Conservation (phyloP, 129 eudicot genomes). For the Tagetes patula region DNA sequence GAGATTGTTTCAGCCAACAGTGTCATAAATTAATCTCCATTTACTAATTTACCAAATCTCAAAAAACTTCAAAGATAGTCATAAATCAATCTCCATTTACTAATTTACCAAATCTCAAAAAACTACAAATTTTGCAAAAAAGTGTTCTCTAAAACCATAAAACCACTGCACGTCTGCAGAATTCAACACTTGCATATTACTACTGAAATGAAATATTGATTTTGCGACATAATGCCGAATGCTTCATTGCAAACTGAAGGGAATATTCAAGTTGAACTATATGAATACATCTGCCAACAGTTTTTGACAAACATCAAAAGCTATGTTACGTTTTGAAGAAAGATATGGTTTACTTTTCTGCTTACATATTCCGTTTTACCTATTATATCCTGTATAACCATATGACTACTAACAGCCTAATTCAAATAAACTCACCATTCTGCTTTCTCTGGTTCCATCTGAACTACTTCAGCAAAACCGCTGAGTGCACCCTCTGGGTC, state of each 20-base stretch:
- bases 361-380: not conserved
- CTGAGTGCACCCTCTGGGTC: constrained; percentile 94
- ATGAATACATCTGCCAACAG: not conserved
- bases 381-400: not conserved
- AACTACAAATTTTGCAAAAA: not conserved
- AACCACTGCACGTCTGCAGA: not conserved
- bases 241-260: not conserved
- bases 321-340: not conserved
- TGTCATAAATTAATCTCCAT: not conserved
- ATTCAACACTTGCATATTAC: not conserved
- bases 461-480: constrained; percentile 95
- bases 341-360: not conserved
- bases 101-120: not conserved
- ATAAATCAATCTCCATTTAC: not conserved
- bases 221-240: not conserved
- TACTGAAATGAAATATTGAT: not conserved
- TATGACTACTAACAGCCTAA: constrained; percentile 5
- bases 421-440: constrained; percentile 69
- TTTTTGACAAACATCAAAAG: not conserved
- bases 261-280: not conserved
- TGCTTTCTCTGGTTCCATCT: constrained; percentile 98
- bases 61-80: not conserved
- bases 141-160: not conserved
- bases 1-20: not conserved
- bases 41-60: not conserved